These are phyloP conservation scores for Reutealis trisperma DNA, from an alignment of 345 rosid species.

Conservation along the genomic window DNA sequence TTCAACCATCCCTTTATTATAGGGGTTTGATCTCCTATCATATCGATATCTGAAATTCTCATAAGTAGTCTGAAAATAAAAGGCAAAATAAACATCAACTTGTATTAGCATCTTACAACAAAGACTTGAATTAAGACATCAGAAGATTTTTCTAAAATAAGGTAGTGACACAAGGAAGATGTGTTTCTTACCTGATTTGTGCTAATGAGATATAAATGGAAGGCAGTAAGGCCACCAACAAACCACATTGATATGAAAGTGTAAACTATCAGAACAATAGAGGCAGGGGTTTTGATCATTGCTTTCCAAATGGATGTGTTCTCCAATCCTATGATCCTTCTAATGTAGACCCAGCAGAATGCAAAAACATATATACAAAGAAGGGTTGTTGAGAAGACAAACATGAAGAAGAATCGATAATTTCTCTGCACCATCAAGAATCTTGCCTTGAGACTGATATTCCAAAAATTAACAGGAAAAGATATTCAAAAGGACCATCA, in stretches of 20 bases:
- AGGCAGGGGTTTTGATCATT: conserved; percentile 79
- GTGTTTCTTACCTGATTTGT: conserved; percentile 73
- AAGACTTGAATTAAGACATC: neutral
- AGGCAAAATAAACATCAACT: neutral
- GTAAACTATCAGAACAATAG: conserved; percentile 75
- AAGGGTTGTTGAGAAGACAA: conserved; percentile 71
- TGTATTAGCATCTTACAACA: neutral
- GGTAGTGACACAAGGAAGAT: neutral
- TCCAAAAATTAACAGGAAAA: neutral
- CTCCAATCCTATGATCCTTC: conserved; percentile 62
- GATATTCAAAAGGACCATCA: neutral
- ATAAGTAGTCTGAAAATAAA: conserved; percentile 76
- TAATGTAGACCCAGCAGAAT: conserved; percentile 88
- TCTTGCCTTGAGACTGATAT: conserved; percentile 9
- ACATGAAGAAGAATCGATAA: conserved; percentile 96
- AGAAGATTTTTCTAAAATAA: neutral
- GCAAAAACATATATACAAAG: conserved; percentile 85
- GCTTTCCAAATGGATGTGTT: conserved; percentile 74
- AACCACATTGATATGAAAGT: conserved; percentile 81
- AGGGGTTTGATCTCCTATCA: conserved; percentile 66
- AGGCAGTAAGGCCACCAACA: conserved; percentile 90
- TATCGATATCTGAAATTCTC: conserved; percentile 87
- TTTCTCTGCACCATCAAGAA: conserved; percentile 70
- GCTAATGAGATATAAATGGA: conserved; percentile 85
- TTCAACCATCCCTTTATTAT: conserved; percentile 60